These are phyloP conservation scores for Penicillium glabrum DNA, from an alignment of 2,329 filamentous ascomycete species.

Conservation along the genomic window DNA sequence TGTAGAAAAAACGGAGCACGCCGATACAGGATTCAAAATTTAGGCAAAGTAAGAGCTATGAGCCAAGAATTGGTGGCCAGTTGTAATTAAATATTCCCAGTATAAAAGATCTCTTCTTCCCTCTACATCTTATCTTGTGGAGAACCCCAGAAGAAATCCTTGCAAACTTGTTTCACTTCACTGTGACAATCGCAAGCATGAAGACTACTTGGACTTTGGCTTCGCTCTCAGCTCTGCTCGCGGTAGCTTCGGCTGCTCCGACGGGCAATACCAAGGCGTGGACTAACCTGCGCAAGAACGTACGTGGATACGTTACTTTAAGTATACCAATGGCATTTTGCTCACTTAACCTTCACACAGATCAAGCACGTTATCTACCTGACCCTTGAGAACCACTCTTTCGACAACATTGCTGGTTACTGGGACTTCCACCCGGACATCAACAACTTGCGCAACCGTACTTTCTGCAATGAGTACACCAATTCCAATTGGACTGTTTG, in stretches of 20 bases:
- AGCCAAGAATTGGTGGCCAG: not conserved
- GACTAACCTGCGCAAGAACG: conserved; percentile 25
- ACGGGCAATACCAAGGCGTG: conserved; percentile 16
- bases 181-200: conserved; percentile 12
- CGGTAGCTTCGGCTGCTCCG: conserved; percentile 16
- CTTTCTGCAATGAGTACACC: conserved; percentile 41
- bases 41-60: not conserved
- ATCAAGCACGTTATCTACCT: conserved; percentile 39
- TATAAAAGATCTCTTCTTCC: not conserved
- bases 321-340: too few species aligned
- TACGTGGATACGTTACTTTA: conserved; percentile 3
- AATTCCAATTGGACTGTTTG: conserved; percentile 41
- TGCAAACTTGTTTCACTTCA: not conserved
- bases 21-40: not conserved
- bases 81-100: not conserved
- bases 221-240: conserved; percentile 5
- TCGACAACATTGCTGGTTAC: conserved; percentile 43
- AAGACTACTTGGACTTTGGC: conserved; percentile 13
- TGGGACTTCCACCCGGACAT: conserved; percentile 40
- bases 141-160: not conserved
- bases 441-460: conserved; percentile 34
- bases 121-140: not conserved
- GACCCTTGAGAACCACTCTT: conserved; percentile 42
- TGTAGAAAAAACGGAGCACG: not conserved
- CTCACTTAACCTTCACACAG: conserved; percentile 11